A percentile compares a stretch with the other conserved stretches of the same genome.
phyloP scores from a whole-genome alignment of 352 stramenopile species.

The Plasmopara viticola region DNA sequence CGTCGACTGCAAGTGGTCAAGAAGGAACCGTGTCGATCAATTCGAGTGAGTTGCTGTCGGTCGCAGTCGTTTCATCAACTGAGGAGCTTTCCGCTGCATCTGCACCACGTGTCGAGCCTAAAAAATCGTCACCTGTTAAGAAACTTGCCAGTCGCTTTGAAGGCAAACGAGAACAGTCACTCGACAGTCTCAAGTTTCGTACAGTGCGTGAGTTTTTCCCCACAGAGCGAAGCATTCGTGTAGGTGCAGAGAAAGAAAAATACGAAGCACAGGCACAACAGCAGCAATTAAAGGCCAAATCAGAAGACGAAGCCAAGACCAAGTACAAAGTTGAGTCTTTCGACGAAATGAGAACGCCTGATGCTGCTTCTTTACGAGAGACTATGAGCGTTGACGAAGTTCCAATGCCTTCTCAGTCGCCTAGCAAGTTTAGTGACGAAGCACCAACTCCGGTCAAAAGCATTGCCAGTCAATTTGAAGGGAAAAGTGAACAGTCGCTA shows the following conservation, averaged over 20 bases:
- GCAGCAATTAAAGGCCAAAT: constrained; percentile 26
- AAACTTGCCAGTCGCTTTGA: constrained; percentile 35
- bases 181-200: constrained; percentile 34
- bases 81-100: constrained; percentile 5
- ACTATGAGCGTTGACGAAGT: constrained; percentile 16
- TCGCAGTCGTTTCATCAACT: constrained; percentile 8
- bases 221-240: constrained; percentile 28
- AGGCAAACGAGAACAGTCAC: constrained; percentile 29
- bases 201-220: constrained; percentile 35
- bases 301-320: constrained; percentile 27
- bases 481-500: constrained; percentile 53
- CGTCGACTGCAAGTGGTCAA: background rate
- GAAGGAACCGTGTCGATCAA: background rate
- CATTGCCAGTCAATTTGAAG: constrained; percentile 62
- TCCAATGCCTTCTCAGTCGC: constrained; percentile 8
- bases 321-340: constrained; percentile 31
- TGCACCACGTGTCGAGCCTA: constrained; percentile 4
- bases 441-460: constrained; percentile 41
- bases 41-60: constrained; percentile 9
- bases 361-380: constrained; percentile 11
- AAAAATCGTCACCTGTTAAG: constrained; percentile 32
- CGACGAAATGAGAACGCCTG: constrained; percentile 8
- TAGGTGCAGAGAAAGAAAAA: constrained; percentile 33
- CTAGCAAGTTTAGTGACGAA: constrained; percentile 15
- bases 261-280: constrained; percentile 28